These are phyloP conservation scores for Vaccinium myrtillus DNA, from an alignment of 148 eudicot genomes.

Conservation along the genomic window DNA sequence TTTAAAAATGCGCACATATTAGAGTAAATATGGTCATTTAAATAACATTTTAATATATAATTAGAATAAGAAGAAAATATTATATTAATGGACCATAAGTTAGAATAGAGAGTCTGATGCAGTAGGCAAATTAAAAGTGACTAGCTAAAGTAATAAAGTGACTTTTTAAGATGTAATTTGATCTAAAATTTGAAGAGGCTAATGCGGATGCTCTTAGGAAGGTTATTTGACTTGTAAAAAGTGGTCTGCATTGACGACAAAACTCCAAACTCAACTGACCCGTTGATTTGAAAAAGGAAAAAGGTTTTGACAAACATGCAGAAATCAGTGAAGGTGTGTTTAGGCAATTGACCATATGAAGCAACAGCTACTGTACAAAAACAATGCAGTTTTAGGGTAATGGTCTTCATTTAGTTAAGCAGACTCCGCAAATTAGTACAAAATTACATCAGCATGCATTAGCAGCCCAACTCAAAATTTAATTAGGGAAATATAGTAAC, in stretches of 20 bases:
- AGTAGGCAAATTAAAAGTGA: no score
- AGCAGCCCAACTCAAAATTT: not conserved
- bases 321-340: constrained; percentile 1
- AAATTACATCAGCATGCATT: not conserved
- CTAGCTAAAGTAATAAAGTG: no score
- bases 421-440: not conserved
- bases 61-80: no score
- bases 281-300: not conserved
- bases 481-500: not conserved
- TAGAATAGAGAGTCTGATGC: no score
- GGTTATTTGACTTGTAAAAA: not conserved
- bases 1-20: no score
- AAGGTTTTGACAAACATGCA: not conserved
- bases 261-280: not conserved
- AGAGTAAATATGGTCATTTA: no score
- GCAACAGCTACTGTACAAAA: not conserved
- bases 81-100: no score
- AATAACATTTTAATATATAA: no score
- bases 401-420: not conserved
- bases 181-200: no score
- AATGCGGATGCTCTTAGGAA: no score
- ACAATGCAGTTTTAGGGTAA: not conserved
- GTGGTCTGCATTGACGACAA: not conserved
- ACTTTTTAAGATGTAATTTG: no score
- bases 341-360: not conserved